Evolutionary conservation across 176 grass and related monocot genomes (phyloP).

Genomic region (Elymus sibiricus): DNA sequence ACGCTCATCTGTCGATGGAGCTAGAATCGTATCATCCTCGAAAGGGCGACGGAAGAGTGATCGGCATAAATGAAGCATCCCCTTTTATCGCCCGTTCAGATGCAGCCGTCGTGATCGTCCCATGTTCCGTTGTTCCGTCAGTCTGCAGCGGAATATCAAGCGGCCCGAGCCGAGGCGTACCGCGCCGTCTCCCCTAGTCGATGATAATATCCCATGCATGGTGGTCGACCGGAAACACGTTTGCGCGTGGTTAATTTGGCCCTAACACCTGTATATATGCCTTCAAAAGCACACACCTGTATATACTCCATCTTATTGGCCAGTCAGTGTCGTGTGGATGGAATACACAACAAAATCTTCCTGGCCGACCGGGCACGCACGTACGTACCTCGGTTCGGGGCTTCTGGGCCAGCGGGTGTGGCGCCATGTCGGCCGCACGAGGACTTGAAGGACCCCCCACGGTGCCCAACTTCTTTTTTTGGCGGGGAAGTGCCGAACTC

Average conservation of each 20-base stretch:
- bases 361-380: not conserved
- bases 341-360: not conserved
- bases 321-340: not conserved
- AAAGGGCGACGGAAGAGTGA: not conserved
- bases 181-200: not conserved
- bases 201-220: not conserved
- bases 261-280: not conserved
- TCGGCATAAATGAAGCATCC: not conserved
- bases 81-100: not conserved
- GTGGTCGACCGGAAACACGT: not conserved
- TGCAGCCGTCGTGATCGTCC: not conserved
- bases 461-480: not conserved
- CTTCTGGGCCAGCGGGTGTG: not conserved
- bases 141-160: not conserved
- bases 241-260: not conserved
- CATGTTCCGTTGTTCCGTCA: not conserved
- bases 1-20: too few relatives aligned
- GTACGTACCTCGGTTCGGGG: not conserved
- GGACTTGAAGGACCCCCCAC: too few relatives aligned
- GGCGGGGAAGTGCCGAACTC: not conserved
- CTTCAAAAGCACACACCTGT: too few relatives aligned
- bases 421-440: constrained; percentile 2
- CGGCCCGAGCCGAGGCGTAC: not conserved
- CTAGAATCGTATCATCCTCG: not conserved
- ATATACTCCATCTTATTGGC: not conserved